Evolutionary conservation across 306 rosid species (phyloP), one percentile per base, ranked within the genome.

Genomic region (Astragalus glycyphyllos): DNA sequence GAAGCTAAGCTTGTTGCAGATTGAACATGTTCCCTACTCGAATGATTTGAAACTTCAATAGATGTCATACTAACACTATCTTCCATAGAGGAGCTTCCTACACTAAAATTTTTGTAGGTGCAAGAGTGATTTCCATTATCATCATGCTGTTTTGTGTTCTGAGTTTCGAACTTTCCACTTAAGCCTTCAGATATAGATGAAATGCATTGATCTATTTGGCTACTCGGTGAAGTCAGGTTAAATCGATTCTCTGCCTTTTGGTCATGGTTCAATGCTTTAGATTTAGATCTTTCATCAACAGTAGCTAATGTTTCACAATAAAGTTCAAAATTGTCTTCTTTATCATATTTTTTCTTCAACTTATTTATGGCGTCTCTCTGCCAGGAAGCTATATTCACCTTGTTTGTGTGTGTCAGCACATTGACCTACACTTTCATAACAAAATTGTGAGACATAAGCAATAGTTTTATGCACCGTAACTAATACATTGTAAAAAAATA

Each of bases 371-470:
- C 20, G 37, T 74, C 29, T 7, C 49, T 80, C 82, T 82, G 95
- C 87, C 86, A 82, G 64, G 83, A 51, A 37, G 35, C 46, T 49
- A 82, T 80, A 45, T 82, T 80, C 71, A 86, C 95, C 63, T 74
- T 68, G 73, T 56, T 74, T 61, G 77, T 74, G 58, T 80, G 83
- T 13, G 80, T 74, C 73, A 74, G 48, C 51, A 80, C 69, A 62
- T 80, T 80, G 72, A 80, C 83, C 80, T 79, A 74, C 53, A 74
- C 47, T 14, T 59, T 72, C 46, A 68, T 55, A 20, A 54, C 20
- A 62, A 74, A 68, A 45, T 35, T 45, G 51, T 40, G 58, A 4
- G 58, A 73, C 45, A 73, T 79, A 47, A 73, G 75, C 53, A 31
- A 66, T 23, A 66, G 20, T 67, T 47, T 31, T 42, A 65, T 73